Conservation (phyloP, 139 green algal species). For the Klebsormidium nitens region DNA sequence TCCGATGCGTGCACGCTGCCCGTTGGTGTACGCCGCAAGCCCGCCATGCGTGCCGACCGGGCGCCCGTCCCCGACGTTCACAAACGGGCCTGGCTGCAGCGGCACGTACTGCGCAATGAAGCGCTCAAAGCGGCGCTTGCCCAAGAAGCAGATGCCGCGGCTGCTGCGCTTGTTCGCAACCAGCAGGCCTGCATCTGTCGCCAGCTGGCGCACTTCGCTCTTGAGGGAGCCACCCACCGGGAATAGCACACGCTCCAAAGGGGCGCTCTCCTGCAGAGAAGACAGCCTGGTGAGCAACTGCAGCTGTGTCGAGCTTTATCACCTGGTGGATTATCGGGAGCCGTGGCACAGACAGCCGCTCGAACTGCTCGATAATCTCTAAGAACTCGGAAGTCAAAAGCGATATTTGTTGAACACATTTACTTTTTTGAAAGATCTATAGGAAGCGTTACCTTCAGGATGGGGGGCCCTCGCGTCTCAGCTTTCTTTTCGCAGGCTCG, state of each 20-base stretch:
- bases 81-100: constrained; percentile 33
- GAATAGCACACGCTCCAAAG: constrained; percentile 7
- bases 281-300: not conserved
- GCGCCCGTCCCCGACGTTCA: constrained; percentile 46
- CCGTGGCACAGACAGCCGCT: too few species aligned
- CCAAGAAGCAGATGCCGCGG: constrained; percentile 82
- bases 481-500: too few species aligned
- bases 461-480: too few species aligned
- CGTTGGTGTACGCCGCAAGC: constrained; percentile 59
- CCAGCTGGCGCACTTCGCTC: constrained; percentile 51
- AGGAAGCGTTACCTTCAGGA: too few species aligned
- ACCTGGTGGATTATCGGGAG: too few species aligned
- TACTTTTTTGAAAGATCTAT: too few species aligned
- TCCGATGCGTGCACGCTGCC: constrained; percentile 63
- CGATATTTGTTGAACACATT: too few species aligned
- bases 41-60: constrained; percentile 52
- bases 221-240: constrained; percentile 48
- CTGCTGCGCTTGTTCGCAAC: constrained; percentile 43
- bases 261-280: constrained; percentile 45
- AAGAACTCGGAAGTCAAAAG: too few species aligned
- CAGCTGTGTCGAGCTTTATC: too few species aligned
- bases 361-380: too few species aligned
- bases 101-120: constrained; percentile 66
- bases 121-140: constrained; percentile 59
- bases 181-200: constrained; percentile 40